Evolutionary conservation across 2,329 filamentous ascomycete genomes (phyloP).

Genomic region (Hypoxylon sp.): DNA sequence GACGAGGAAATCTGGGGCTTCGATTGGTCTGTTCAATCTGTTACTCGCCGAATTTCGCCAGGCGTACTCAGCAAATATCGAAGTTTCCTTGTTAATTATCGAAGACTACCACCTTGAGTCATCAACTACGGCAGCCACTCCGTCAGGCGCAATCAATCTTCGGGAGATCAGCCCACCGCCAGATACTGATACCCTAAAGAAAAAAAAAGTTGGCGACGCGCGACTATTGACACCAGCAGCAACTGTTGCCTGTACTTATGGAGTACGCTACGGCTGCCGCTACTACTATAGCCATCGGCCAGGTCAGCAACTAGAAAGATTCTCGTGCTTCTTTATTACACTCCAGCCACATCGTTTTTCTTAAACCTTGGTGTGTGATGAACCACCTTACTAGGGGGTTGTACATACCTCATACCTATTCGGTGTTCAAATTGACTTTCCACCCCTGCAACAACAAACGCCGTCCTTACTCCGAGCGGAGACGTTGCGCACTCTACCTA

Average conservation of each 20-base stretch:
- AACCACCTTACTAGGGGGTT: slow-evolving; percentile 17
- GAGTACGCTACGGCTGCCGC: slow-evolving; percentile 28
- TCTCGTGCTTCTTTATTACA: slow-evolving; percentile 7
- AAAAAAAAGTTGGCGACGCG: slow-evolving; percentile 4
- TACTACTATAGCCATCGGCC: slow-evolving; percentile 25
- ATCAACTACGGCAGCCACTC: slow-evolving; percentile 38
- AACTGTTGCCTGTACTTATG: slow-evolving; percentile 17
- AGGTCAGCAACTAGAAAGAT: slow-evolving; percentile 33
- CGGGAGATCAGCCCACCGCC: slow-evolving; percentile 29
- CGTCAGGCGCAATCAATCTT: slow-evolving; percentile 22
- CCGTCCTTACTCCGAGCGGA: slow-evolving; percentile 45
- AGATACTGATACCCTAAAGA: slow-evolving; percentile 4
- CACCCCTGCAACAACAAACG: slow-evolving; percentile 40
- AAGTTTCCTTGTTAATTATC: slow-evolving; percentile 30
- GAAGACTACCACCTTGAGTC: slow-evolving; percentile 37
- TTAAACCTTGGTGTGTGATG: slow-evolving; percentile 37
- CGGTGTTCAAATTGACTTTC: slow-evolving; percentile 37
- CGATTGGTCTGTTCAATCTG: slow-evolving; percentile 28
- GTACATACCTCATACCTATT: slow-evolving; percentile 16
- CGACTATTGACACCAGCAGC: slow-evolving; percentile 17
- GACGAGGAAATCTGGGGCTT: slow-evolving; percentile 36
- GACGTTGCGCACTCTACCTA: slow-evolving; percentile 25
- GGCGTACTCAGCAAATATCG: slow-evolving; percentile 31
- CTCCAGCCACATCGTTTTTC: slow-evolving; percentile 37
- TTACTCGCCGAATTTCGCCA: slow-evolving; percentile 34